Percentiles rank a stretch among this genome's conserved stretches.
phyloP scores from a whole-genome alignment of 116 monocot genomes.

The Trichopus zeylanicus region DNA sequence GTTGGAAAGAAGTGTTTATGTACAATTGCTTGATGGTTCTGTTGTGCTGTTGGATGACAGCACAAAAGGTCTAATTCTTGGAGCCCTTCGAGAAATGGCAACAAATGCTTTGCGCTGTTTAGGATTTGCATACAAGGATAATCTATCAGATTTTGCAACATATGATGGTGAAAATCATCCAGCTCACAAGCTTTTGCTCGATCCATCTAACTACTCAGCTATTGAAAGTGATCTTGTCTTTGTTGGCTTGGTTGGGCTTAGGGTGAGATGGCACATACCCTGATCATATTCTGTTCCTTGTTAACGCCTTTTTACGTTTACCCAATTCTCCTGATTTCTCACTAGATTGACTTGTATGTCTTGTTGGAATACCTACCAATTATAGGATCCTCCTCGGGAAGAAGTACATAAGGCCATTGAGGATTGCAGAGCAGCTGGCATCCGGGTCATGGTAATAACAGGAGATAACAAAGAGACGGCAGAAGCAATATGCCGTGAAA shows the following conservation, averaged over 20 bases:
- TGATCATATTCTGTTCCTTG: not conserved
- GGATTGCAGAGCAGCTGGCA: slow-evolving; percentile 86
- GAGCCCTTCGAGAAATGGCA: slow-evolving; percentile 53
- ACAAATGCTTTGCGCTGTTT: slow-evolving; percentile 66
- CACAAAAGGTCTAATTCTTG: slow-evolving; percentile 33
- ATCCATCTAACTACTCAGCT: slow-evolving; percentile 64
- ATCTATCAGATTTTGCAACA: slow-evolving; percentile 47
- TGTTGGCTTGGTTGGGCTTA: slow-evolving; percentile 67
- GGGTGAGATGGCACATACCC: slow-evolving; percentile 33
- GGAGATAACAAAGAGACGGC: slow-evolving; percentile 97
- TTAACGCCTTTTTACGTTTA: slow-evolving; percentile 2
- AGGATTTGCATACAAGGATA: slow-evolving; percentile 79
- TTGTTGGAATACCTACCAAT: not conserved
- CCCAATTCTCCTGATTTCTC: not conserved
- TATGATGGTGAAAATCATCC: slow-evolving; percentile 78
- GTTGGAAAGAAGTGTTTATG: slow-evolving; percentile 47
- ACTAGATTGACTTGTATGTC: slow-evolving; percentile 1
- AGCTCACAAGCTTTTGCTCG: slow-evolving; percentile 66
- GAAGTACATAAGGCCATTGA: slow-evolving; percentile 81
- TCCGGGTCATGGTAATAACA: slow-evolving; percentile 89
- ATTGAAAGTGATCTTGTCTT: slow-evolving; percentile 83
- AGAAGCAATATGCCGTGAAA: slow-evolving; percentile 92
- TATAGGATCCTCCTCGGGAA: slow-evolving; percentile 82
- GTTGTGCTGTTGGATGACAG: slow-evolving; percentile 43
- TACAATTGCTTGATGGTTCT: slow-evolving; percentile 70